A percentile compares a stretch with the other conserved stretches of the same genome.
These are phyloP conservation scores for Penicillium sp. DNA, from an alignment of 2,329 filamentous ascomycete species.

Conservation along the genomic window DNA sequence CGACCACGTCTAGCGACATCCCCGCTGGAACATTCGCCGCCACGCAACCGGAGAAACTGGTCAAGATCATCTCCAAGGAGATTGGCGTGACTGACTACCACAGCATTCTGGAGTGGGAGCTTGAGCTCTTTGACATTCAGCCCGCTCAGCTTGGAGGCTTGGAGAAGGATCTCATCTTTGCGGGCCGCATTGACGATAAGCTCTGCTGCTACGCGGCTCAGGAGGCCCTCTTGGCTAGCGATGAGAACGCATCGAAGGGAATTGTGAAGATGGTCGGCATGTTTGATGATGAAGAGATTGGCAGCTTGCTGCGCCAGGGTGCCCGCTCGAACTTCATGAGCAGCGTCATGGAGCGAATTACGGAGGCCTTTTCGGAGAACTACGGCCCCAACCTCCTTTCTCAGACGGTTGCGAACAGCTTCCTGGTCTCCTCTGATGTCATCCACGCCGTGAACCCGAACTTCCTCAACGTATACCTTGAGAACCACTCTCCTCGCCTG, in stretches of 20 bases:
- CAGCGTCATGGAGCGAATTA: conserved; percentile 72
- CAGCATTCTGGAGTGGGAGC: conserved; percentile 89
- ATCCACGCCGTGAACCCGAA: conserved; percentile 94
- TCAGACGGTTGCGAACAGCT: conserved; percentile 85
- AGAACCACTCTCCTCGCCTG: conserved; percentile 79
- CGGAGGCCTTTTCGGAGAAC: conserved; percentile 57
- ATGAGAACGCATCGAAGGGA: conserved; percentile 51
- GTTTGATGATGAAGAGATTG: conserved; percentile 97
- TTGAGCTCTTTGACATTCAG: conserved; percentile 90
- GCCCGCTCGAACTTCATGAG: conserved; percentile 87
- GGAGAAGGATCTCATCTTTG: conserved; percentile 91
- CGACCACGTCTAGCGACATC: conserved; percentile 37
- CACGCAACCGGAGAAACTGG: conserved; percentile 80
- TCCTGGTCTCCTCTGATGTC: conserved; percentile 89
- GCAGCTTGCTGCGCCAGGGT: conserved; percentile 83
- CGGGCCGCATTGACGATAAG: conserved; percentile 94
- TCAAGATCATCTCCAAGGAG: conserved; percentile 75
- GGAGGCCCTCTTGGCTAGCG: conserved; percentile 71
- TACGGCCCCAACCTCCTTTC: conserved; percentile 60
- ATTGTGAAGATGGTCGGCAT: conserved; percentile 87
- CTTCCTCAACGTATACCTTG: conserved; percentile 78
- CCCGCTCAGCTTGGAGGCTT: conserved; percentile 79
- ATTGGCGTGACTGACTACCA: conserved; percentile 70
- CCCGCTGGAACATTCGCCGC: conserved; percentile 67
- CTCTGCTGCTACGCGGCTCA: conserved; percentile 92